Evolutionary conservation across 2,329 filamentous ascomycete species (phyloP), one percentile per base, ranked within the genome.

Genomic region (Aspergillus pseudonomiae): DNA sequence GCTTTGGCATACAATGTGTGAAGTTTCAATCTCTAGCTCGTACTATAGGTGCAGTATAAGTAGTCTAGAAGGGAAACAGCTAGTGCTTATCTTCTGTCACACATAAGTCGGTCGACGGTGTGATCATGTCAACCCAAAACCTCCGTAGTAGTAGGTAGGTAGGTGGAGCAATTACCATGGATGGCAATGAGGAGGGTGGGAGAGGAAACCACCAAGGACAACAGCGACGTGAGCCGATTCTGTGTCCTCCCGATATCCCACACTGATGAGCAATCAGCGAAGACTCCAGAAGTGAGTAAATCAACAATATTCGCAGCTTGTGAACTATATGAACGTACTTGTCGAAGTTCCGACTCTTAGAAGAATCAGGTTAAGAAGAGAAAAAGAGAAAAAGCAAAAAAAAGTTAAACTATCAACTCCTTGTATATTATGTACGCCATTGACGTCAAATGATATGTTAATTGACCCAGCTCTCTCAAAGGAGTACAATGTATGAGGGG

Each of bases 371-470:
- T 53, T 55, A 55, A 66, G 36, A 34, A 53, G 26, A 28, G 26
- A 28, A 28, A 28, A 28, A 28, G 26, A 65, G 59, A 48, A 59
- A 69, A 58, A 67, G 19, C 62, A 50, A 53, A 53, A 61, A 63
- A 61, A 55, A 59, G 39, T 19, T 41, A 41, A 4, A 62, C 24
- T 62, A 53, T 45, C 43, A 58, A 63, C 61, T 61, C 62, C 59
- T 66, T 64, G 58, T 62, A 69, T 63, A 60, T 52, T 69, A 68
- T 69, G 59, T 69, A 70, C 66, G 66, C 67, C 65, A 61, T 62
- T 63, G 67, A 61, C 54, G 48, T 65, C 60, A 65, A 59, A 67
- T 54, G 55, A 53, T 48, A 60, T 66, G 60, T 61, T 48, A 59
- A 59, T 64, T 41, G 57, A 60, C 50, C 59, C 63, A 57, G 21